Evolutionary conservation across 1,284 basidiomycete species (phyloP).

Genomic region (Ganoderma sinense): DNA sequence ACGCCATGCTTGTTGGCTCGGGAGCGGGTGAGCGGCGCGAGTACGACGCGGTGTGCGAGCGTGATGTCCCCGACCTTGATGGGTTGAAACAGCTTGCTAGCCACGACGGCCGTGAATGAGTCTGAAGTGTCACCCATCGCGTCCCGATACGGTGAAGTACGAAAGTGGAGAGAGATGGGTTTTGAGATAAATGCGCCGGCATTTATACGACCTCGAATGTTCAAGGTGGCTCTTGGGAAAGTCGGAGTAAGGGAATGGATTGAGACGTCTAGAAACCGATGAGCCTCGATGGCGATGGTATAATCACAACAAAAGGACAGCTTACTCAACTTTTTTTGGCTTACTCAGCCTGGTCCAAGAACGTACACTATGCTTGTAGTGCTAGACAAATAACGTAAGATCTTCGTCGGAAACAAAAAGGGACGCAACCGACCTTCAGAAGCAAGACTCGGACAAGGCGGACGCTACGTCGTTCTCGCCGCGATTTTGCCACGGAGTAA

Average conservation of each 20-base stretch:
- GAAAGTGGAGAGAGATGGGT: not conserved
- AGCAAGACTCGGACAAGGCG: too few relatives aligned
- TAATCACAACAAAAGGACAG: not conserved
- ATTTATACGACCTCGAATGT: not conserved
- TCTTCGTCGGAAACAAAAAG: not conserved
- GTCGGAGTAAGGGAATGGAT: not conserved
- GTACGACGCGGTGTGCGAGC: conserved; percentile 53
- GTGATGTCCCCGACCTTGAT: conserved; percentile 47
- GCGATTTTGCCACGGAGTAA: too few relatives aligned
- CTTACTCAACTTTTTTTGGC: not conserved
- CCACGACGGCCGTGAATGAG: not conserved
- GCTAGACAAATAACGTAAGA: not conserved
- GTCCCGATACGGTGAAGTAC: not conserved
- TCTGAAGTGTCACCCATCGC: not conserved
- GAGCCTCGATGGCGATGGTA: not conserved
- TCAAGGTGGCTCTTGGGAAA: not conserved
- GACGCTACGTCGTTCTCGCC: too few relatives aligned
- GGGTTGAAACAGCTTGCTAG: conserved; percentile 51
- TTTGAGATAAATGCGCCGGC: not conserved
- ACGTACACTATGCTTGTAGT: not conserved
- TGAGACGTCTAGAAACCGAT: not conserved
- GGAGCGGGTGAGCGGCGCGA: conserved; percentile 54
- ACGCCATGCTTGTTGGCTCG: conserved; percentile 39
- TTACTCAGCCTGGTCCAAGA: not conserved
- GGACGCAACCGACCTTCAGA: not conserved